These are phyloP conservation scores for Dendrothele bispora DNA, from an alignment of 768 basidiomycete genomes.

Conservation along the genomic window DNA sequence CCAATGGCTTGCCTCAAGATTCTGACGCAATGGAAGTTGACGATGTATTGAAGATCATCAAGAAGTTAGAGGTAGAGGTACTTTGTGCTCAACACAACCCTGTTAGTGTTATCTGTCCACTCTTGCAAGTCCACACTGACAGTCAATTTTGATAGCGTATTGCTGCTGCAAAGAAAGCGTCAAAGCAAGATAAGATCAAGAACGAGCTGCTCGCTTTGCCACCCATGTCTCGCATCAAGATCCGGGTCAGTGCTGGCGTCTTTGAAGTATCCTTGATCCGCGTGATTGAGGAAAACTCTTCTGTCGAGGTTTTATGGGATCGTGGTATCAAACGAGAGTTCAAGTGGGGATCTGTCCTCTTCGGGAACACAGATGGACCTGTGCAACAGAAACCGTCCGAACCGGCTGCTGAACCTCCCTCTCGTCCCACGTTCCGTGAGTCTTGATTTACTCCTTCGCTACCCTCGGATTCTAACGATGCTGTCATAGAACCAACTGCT, in stretches of 20 bases:
- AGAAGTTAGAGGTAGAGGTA: conserved; percentile 72
- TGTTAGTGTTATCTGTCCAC: conserved; percentile 44
- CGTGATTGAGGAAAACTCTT: conserved; percentile 65
- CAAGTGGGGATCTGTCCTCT: conserved; percentile 80
- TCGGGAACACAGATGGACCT: conserved; percentile 70
- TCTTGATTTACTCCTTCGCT: too few species aligned
- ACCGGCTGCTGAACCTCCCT: conserved; percentile 38
- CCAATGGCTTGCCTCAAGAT: conserved; percentile 11
- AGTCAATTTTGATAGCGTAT: conserved; percentile 53
- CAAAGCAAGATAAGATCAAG: conserved; percentile 72
- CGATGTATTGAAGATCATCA: conserved; percentile 63
- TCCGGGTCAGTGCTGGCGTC: conserved; percentile 80
- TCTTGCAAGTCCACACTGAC: conserved; percentile 2
- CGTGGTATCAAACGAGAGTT: conserved; percentile 71
- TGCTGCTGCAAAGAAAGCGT: conserved; percentile 71
- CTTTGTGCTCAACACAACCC: conserved; percentile 91
- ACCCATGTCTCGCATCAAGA: conserved; percentile 74
- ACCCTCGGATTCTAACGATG: too few species aligned
- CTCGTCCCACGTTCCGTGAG: too few species aligned
- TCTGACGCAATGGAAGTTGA: conserved; percentile 6
- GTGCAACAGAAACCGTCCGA: conserved; percentile 74
- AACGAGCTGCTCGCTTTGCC: conserved; percentile 70
- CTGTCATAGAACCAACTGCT: too few species aligned
- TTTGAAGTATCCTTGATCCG: conserved; percentile 82
- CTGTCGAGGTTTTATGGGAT: conserved; percentile 84